These are phyloP conservation scores for Triticum aestivum DNA, from an alignment of 176 grass and related monocot genomes.

Conservation along the genomic window DNA sequence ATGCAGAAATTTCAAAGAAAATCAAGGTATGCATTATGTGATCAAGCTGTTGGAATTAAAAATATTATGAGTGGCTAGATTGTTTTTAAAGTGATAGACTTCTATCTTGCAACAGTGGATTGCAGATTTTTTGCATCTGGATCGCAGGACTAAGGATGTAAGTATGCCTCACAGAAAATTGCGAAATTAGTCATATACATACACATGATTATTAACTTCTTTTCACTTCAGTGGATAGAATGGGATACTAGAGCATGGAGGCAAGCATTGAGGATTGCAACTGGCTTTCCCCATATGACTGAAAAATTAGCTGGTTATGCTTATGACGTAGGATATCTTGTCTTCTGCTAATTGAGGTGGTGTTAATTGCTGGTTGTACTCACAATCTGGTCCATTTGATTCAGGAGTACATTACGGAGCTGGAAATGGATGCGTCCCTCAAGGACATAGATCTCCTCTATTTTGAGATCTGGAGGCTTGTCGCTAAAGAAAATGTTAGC, in stretches of 20 bases:
- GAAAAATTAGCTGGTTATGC: background rate
- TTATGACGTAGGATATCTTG: background rate
- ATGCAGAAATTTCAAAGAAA: no score
- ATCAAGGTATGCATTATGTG: no score
- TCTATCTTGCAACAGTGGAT: no score
- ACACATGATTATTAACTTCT: background rate
- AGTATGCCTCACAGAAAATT: background rate
- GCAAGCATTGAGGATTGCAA: constrained; percentile 22
- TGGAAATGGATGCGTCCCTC: background rate
- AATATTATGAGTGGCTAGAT: no score
- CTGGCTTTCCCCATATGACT: background rate
- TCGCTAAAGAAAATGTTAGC: constrained; percentile 9
- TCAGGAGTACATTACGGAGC: background rate
- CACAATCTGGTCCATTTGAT: background rate
- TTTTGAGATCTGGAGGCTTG: constrained; percentile 23
- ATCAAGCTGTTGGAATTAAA: no score
- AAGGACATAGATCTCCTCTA: background rate
- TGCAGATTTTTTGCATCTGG: no score
- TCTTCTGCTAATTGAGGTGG: constrained; percentile 7
- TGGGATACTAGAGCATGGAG: background rate
- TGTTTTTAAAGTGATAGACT: no score
- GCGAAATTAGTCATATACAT: background rate
- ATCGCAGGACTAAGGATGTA: no score
- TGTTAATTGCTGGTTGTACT: background rate
- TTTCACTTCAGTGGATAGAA: background rate